Base-by-base conservation (phyloP, 805 yeast genomes). In the Metschnikowia colocasiae region DNA sequence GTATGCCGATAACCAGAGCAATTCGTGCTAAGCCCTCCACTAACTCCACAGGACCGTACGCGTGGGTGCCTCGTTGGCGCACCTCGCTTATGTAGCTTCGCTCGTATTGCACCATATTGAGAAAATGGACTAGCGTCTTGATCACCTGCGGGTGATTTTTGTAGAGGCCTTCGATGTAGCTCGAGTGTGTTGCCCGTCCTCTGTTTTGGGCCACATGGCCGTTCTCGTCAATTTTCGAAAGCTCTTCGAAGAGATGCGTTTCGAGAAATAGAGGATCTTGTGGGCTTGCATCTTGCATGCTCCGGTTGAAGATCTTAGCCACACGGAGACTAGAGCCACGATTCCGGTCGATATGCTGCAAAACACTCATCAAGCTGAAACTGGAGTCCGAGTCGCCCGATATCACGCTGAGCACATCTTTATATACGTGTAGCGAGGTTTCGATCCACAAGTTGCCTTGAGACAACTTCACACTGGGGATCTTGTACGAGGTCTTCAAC, bases 361-460 rank as follows among this genome's bases (percentile, higher is more conserved):
- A 40, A 6, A 63, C 37, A 46, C 65, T 57, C 41, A 71, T 42
- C 16, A 70, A 53, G 7, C 66, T 60, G 46, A 71, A 60, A 33
- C 66, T 71, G 19, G 67, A 51, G 8, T 69, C 68, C 3, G 63
- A 45, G 12, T 63, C 66, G n/a, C 60, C 58, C 9, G 59, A 58
- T 3, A 51, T 16, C 62, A 64, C 25, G 45, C 23, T 45, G 12
- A 50, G 46, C 32, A 54, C 34, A 16, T 54, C 55, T 29, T 50
- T 43, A 40, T 49, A 50, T 10, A 55, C 30, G 16, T 48, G 53
- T 18, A 52, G 36, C 12, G 47, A 26, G 8, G 55, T 43, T 15
- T 44, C 26, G 9, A 53, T 50, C 59, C 59, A 55, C 23, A 43
- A 45, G 20, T 52, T 55, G 6, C 55, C 53, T 37, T 45, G 53